These are phyloP conservation scores for Trichosporon faecale DNA, from an alignment of 1,284 basidiomycete genomes.

Conservation along the genomic window DNA sequence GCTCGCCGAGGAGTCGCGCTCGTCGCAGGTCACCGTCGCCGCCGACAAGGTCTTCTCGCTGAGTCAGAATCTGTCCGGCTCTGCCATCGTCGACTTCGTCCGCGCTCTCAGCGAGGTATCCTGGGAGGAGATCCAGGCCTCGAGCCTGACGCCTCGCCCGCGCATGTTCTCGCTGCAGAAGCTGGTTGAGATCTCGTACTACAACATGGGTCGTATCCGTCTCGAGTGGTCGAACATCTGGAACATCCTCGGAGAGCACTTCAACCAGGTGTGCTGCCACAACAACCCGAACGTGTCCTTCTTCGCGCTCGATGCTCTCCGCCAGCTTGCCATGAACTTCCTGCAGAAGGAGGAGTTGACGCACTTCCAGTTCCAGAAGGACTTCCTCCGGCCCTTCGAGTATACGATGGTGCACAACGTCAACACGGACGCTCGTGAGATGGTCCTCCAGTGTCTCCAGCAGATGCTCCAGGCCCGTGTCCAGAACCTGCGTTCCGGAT, in stretches of 20 bases:
- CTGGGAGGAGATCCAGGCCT: conserved; percentile 99
- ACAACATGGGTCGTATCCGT: conserved; percentile 98
- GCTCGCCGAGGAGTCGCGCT: conserved; percentile 92
- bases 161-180: conserved; percentile 97
- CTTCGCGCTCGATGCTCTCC: conserved; percentile 95
- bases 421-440: conserved; percentile 92
- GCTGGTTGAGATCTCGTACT: conserved; percentile 98
- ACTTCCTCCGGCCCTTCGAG: conserved; percentile 97
- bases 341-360: conserved; percentile 97
- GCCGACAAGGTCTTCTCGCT: conserved; percentile 99
- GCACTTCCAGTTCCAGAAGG: conserved; percentile 99
- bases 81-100: conserved; percentile 97
- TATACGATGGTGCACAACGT: conserved; percentile 96
- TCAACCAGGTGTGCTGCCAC: conserved; percentile 99
- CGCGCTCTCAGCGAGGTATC: conserved; percentile 94
- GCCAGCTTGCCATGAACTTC: conserved; percentile 97
- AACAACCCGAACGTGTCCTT: conserved; percentile 95
- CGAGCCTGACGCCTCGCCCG: conserved; percentile 86
- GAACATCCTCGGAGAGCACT: conserved; percentile 97
- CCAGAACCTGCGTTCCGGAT: conserved; percentile 94
- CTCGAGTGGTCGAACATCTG: conserved; percentile 98
- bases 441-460: conserved; percentile 97
- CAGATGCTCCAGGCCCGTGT: conserved; percentile 98
- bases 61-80: conserved; percentile 88
- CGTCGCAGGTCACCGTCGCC: conserved; percentile 96